Evolutionary conservation across 257 asterid genomes (phyloP), one percentile per base, ranked within the genome.

Genomic region (Linaria vulgaris): DNA sequence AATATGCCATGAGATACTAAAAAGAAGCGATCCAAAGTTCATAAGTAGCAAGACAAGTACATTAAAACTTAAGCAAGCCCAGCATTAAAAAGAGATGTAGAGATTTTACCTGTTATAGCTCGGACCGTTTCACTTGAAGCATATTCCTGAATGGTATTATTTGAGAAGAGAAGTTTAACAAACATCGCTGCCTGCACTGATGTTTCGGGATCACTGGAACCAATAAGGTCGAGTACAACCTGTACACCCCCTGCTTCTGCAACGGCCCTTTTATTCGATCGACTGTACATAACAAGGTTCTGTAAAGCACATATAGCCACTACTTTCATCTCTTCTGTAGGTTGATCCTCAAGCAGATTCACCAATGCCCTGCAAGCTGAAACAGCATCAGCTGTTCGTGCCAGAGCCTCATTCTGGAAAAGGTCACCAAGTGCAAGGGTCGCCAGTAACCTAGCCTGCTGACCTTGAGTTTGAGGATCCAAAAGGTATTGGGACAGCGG

Each of bases 231-330:
- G 10, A 90, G 88, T 75, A 94, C 97, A 68, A 87, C 97, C 85
- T 94, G 99, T 58, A 94, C 97, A 14, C 99, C 99, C 61, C 99
- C 99, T 60, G 97, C 99, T 85, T 94, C 99, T n/a, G 99, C 99
- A 72, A 94, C 99, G 1, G 99, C 99, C 81, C 99, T 82, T 73
- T 85, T 89, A 71, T 94, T 94, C 59, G 89, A 94, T 74, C 97
- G 75, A 75, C 97, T 90, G 81, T 94, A 78, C 96, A 89, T 89
- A 22, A 90, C 99, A 45, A 94, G 95, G 76, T 94, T 94, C 83
- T 94, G 99, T 60, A 94, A 71, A 63, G 99, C 87, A 70, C 99
- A 94, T 76, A 94, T 84, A 50, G 99, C 94, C 8, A 94, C 96
- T 9, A 94, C 99, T 81, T 94, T 94, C 99, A 90, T 94, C 78